Evolutionary conservation across 768 basidiomycete species (phyloP).

Genomic region (Gelatoporia subvermispora): DNA sequence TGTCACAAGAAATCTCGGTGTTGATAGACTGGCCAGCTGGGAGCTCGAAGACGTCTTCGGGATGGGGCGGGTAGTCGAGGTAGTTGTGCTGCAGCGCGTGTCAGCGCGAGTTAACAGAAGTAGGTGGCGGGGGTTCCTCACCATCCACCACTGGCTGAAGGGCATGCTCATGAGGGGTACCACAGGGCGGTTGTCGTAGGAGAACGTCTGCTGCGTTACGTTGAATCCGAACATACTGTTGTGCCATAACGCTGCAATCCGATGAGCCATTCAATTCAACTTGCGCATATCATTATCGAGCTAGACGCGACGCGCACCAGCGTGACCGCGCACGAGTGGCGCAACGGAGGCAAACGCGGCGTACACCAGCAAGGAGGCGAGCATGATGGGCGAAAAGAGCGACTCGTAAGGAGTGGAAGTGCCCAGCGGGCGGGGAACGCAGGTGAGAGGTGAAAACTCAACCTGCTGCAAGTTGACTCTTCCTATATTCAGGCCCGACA

Average conservation of each 20-base stretch:
- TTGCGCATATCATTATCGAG: too few relatives aligned
- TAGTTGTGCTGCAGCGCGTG: slow-evolving; percentile 37
- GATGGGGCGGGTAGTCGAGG: slow-evolving; percentile 52
- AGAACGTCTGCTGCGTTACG: slow-evolving; percentile 25
- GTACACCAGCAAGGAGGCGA: slow-evolving; percentile 8
- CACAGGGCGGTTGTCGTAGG: slow-evolving; percentile 32
- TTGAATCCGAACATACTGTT: slow-evolving; percentile 37
- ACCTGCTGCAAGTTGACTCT: too few relatives aligned
- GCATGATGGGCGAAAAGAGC: slow-evolving; percentile 12
- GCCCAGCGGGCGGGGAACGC: slow-evolving; percentile 7
- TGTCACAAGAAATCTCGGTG: slow-evolving; percentile 53
- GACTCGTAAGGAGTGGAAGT: slow-evolving; percentile 14
- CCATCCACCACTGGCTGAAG: slow-evolving; percentile 37
- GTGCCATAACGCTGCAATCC: slow-evolving; percentile 25
- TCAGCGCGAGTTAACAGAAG: background rate
- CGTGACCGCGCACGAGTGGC: slow-evolving; percentile 14
- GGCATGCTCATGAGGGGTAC: slow-evolving; percentile 27
- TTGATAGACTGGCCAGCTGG: slow-evolving; percentile 52
- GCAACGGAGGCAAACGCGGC: slow-evolving; percentile 8
- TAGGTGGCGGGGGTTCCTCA: slow-evolving; percentile 12
- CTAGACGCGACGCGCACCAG: slow-evolving; percentile 4
- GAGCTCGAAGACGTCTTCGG: slow-evolving; percentile 51
- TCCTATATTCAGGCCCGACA: too few relatives aligned
- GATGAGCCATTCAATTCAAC: background rate
- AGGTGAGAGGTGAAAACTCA: background rate